Conservation (phyloP, 352 stramenopile species). For the Phytophthora quininea region DNA sequence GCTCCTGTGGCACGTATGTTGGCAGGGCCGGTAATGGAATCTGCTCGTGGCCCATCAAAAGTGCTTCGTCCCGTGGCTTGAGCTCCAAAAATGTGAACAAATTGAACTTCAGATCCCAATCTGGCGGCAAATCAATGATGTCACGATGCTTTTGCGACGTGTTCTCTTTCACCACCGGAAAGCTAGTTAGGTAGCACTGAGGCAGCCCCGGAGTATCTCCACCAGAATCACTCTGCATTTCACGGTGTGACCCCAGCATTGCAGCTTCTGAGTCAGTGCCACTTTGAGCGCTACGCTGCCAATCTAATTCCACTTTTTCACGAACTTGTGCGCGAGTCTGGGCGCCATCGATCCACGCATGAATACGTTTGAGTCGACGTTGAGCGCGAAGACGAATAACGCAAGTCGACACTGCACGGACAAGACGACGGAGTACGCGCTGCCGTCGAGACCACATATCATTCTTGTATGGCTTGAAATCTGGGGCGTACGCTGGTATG, state of each 20-base stretch:
- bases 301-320: slow-evolving; percentile 67
- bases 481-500: slow-evolving; percentile 34
- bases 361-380: slow-evolving; percentile 60
- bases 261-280: not conserved
- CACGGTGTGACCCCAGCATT: not conserved
- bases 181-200: slow-evolving; percentile 48
- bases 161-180: slow-evolving; percentile 69
- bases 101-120: slow-evolving; percentile 58
- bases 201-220: slow-evolving; percentile 1
- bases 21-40: slow-evolving; percentile 60
- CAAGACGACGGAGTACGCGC: slow-evolving; percentile 67
- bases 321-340: slow-evolving; percentile 58
- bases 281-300: slow-evolving; percentile 29
- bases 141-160: slow-evolving; percentile 40
- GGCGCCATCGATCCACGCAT: slow-evolving; percentile 52
- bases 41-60: slow-evolving; percentile 65
- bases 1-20: slow-evolving; percentile 66
- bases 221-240: not conserved
- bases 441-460: slow-evolving; percentile 83
- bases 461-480: slow-evolving; percentile 91
- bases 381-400: slow-evolving; percentile 72
- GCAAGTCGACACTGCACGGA: slow-evolving; percentile 73
- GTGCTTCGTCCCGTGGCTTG: slow-evolving; percentile 65
- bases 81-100: slow-evolving; percentile 69
- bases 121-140: slow-evolving; percentile 42